Percentiles rank a stretch among this genome's conserved stretches.
phyloP scores from a whole-genome alignment of 192 early-diverging fungal genomes.

The Entomortierella parvispora region DNA sequence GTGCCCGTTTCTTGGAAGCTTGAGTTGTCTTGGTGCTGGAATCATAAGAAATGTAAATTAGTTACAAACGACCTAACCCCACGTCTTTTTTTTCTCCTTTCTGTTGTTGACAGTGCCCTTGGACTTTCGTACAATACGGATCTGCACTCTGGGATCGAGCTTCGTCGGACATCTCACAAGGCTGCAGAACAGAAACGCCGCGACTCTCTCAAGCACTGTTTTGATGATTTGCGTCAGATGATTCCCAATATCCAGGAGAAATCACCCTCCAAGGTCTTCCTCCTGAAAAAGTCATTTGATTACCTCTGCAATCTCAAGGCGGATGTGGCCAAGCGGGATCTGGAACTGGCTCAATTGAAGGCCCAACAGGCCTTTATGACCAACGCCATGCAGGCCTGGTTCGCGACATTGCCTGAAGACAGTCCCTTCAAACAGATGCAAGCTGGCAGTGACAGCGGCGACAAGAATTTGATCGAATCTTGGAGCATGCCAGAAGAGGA shows the following conservation, averaged over 20 bases:
- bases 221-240: conserved; percentile 80
- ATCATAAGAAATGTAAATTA: neutral
- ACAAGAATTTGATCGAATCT: conserved; percentile 12
- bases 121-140: conserved; percentile 81
- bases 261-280: conserved; percentile 44
- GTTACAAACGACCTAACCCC: neutral
- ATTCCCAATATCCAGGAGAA: conserved; percentile 65
- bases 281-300: conserved; percentile 50
- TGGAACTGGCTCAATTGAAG: conserved; percentile 36
- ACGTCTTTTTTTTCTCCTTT: neutral
- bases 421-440: conserved; percentile 4
- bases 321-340: conserved; percentile 41
- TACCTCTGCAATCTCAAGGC: conserved; percentile 46
- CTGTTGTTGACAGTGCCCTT: conserved; percentile 55
- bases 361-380: conserved; percentile 45
- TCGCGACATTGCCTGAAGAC: conserved; percentile 26
- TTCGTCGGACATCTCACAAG: conserved; percentile 90
- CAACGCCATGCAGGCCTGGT: conserved; percentile 39
- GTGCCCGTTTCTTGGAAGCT: neutral
- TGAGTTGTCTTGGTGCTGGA: neutral
- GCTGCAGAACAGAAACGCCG: conserved; percentile 96
- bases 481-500: conserved; percentile 37
- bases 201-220: conserved; percentile 91
- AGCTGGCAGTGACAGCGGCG: neutral
- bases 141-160: conserved; percentile 81